A percentile compares a stretch with the other conserved stretches of the same genome.
Conservation (phyloP, 2,329 filamentous ascomycete species). For the Davidsoniella neocaledoniae region DNA sequence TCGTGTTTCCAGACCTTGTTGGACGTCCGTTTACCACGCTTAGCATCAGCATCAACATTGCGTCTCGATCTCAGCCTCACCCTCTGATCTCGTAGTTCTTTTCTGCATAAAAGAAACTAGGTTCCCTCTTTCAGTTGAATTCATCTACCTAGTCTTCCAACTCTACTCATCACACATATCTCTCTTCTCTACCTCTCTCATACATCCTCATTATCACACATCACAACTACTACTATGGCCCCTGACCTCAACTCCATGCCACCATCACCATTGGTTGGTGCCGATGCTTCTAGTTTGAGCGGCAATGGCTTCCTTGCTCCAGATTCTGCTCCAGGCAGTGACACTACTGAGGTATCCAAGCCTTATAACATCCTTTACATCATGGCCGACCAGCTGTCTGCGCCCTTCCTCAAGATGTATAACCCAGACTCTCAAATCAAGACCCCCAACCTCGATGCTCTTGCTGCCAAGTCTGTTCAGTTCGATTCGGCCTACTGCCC, state of each 20-base stretch:
- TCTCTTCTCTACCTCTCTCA: not conserved
- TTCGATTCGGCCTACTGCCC: slow-evolving; percentile 94
- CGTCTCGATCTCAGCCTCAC: too few species aligned
- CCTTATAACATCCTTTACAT: slow-evolving; percentile 49
- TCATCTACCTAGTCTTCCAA: not conserved
- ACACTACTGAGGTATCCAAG: slow-evolving; percentile 12
- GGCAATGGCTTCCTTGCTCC: not conserved
- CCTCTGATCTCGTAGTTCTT: too few species aligned
- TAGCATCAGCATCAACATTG: not conserved
- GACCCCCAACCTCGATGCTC: slow-evolving; percentile 73
- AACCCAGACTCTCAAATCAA: slow-evolving; percentile 78
- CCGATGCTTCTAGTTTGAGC: slow-evolving; percentile 14
- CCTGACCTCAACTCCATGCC: slow-evolving; percentile 60
- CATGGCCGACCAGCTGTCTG: slow-evolving; percentile 91
- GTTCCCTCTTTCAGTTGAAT: not conserved
- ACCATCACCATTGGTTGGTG: slow-evolving; percentile 27
- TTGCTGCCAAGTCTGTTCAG: slow-evolving; percentile 68
- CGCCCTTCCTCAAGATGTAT: slow-evolving; percentile 82
- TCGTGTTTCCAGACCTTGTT: not conserved
- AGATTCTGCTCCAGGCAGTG: slow-evolving; percentile 13
- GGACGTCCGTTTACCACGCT: not conserved
- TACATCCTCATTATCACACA: slow-evolving; percentile 4
- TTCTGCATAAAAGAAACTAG: not conserved
- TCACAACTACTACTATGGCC: slow-evolving; percentile 32
- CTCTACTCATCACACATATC: not conserved